A percentile compares a stretch with the other conserved stretches of the same genome.
phyloP scores from a whole-genome alignment of 768 basidiomycete species.

The Suillus cothurnatus region DNA sequence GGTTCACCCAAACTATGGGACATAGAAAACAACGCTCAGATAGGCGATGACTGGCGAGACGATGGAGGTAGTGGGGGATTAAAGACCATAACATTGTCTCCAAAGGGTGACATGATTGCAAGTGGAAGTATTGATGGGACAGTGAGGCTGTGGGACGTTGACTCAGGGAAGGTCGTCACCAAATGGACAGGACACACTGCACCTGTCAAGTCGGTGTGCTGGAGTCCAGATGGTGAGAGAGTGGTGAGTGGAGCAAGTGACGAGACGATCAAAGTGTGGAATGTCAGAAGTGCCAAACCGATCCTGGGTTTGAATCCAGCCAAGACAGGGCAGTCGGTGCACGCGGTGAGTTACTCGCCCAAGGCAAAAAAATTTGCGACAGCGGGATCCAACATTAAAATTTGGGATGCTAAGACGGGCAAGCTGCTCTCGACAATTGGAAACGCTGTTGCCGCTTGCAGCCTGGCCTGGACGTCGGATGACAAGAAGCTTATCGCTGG shows the following conservation, averaged over 20 bases:
- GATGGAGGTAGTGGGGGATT: neutral
- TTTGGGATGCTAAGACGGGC: constrained; percentile 33
- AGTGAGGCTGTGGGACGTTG: constrained; percentile 26
- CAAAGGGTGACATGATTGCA: constrained; percentile 24
- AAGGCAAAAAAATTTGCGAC: constrained; percentile 29
- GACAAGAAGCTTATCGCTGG: neutral
- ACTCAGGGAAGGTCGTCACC: constrained; percentile 18
- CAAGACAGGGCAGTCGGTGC: constrained; percentile 21
- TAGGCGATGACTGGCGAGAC: neutral
- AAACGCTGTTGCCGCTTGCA: neutral
- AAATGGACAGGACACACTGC: constrained; percentile 21
- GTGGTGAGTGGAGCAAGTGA: neutral
- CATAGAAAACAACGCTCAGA: neutral
- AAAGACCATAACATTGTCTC: constrained; percentile 30
- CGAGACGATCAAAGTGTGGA: neutral
- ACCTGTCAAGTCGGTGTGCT: constrained; percentile 30
- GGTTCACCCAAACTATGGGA: neutral
- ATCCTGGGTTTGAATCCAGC: constrained; percentile 13
- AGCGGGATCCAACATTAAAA: constrained; percentile 26
- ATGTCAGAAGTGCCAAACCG: neutral
- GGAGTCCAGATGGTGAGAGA: constrained; percentile 9
- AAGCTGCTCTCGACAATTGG: constrained; percentile 8
- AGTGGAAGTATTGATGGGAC: constrained; percentile 22
- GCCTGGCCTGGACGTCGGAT: neutral
- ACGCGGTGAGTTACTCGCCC: constrained; percentile 28